These are phyloP conservation scores for Penicillium sp. DNA, from an alignment of 2,329 filamentous ascomycete species.

Conservation along the genomic window DNA sequence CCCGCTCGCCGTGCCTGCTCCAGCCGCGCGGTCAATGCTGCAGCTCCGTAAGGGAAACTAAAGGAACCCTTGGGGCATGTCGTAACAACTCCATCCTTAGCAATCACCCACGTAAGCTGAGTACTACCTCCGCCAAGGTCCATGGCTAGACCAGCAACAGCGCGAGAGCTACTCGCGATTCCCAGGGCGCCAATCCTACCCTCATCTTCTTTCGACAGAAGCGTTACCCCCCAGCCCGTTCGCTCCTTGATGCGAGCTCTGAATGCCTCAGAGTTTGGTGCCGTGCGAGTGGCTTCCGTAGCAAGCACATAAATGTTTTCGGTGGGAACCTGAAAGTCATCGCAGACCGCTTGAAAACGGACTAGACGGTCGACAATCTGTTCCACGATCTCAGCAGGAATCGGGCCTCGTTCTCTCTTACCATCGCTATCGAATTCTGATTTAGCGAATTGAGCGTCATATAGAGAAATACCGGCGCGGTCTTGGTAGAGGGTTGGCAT, in stretches of 20 bases:
- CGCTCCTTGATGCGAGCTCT: slow-evolving; percentile 65
- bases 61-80: slow-evolving; percentile 62
- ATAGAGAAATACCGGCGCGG: slow-evolving; percentile 81
- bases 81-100: slow-evolving; percentile 54
- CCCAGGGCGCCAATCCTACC: slow-evolving; percentile 83
- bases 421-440: slow-evolving; percentile 17
- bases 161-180: slow-evolving; percentile 73
- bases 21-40: slow-evolving; percentile 65
- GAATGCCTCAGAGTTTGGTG: slow-evolving; percentile 74
- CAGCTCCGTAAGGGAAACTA: slow-evolving; percentile 73
- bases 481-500: slow-evolving; percentile 79
- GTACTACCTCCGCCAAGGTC: slow-evolving; percentile 81
- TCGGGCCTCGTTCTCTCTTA: slow-evolving; percentile 52
- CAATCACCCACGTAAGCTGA: slow-evolving; percentile 70
- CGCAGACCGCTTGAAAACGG: slow-evolving; percentile 73
- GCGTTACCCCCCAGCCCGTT: slow-evolving; percentile 71
- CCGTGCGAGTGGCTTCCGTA: slow-evolving; percentile 85
- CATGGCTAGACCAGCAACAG: slow-evolving; percentile 79
- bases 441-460: slow-evolving; percentile 71
- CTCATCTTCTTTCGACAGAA: slow-evolving; percentile 80
- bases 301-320: slow-evolving; percentile 75
- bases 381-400: slow-evolving; percentile 63
- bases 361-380: slow-evolving; percentile 70
- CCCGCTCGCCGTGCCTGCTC: slow-evolving; percentile 52
- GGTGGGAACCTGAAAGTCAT: slow-evolving; percentile 68